Evolutionary conservation across 805 yeast species (phyloP), one percentile per base, ranked within the genome.

Genomic region (Komagataella pseudopastoris): DNA sequence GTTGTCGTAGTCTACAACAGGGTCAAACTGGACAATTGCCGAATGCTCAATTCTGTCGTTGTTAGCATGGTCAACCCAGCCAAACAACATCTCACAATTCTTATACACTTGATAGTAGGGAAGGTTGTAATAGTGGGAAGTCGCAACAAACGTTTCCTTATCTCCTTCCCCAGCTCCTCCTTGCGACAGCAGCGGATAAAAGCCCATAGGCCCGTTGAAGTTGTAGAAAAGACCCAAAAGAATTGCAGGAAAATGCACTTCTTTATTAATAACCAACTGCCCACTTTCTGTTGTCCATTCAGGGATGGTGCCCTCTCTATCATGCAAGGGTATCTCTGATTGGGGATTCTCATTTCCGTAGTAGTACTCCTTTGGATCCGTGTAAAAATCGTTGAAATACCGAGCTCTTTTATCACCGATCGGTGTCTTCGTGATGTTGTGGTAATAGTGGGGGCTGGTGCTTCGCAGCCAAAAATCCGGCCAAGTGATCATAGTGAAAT

Each of bases 381-480:
- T 60, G 53, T 56, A 60, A 51, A 58, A 55, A 56, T 65, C 69
- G 55, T 64, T 65, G 23, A 63, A 51, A 50, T 59, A 61, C 53
- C 69, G 61, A 22, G 59, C 58, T 49, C 63, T 63, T 30, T 55
- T 51, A 48, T 60, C 58, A 24, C 76, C 73, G 1, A 80, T 68
- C 49, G 67, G 57, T 12, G 80, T 68, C 2, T 80, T 85, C 0
- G 87, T 87, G 56, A 88, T 80, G 30, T 78, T 76, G 14, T 78
- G 77, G 64, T 84, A 88, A 59, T 76, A 83, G 44, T 68, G 67
- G 5, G 96, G 95, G 1, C 86, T 77, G 1, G 90, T 85, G 6
- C 90, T 80, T 56, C 96, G 74, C 63, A 83, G 77, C 96, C 96
- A 88, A 63, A 81, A 88, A 65, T 88, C 96, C 1, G 95, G 95